Conservation (phyloP, 2,329 filamentous ascomycete species). For the Ophiostoma himal-ulmi region DNA sequence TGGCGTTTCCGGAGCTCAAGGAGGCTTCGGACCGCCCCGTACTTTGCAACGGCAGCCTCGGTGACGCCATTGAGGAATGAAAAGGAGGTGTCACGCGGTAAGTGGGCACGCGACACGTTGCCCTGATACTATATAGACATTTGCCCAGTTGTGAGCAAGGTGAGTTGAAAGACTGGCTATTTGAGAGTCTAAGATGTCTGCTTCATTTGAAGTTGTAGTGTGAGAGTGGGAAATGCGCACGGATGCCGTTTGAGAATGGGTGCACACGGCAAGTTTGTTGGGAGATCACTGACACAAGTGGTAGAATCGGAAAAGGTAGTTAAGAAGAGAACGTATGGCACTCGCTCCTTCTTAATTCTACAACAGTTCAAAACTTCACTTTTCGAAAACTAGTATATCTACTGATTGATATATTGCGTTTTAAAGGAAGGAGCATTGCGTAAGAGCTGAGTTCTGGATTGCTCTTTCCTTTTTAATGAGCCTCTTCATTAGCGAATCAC, state of each 20-base stretch:
- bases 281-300: background rate
- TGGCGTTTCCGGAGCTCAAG: background rate
- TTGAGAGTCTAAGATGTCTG: background rate
- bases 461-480: background rate
- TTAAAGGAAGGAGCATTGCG: background rate
- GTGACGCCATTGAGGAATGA: constrained; percentile 1
- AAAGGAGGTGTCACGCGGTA: background rate
- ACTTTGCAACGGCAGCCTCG: constrained; percentile 6
- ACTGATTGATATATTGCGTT: background rate
- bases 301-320: background rate
- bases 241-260: constrained; percentile 8
- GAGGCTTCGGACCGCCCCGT: background rate
- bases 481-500: background rate
- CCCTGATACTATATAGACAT: constrained; percentile 2
- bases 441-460: background rate
- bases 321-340: background rate
- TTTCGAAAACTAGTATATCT: background rate
- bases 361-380: background rate
- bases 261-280: background rate
- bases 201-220: background rate
- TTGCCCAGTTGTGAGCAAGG: background rate
- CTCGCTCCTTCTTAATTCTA: background rate
- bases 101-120: constrained; percentile 9
- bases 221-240: background rate
- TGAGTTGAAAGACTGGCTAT: background rate